These are phyloP conservation scores for Ballota nigra DNA, from an alignment of 257 asterid genomes.

Conservation along the genomic window DNA sequence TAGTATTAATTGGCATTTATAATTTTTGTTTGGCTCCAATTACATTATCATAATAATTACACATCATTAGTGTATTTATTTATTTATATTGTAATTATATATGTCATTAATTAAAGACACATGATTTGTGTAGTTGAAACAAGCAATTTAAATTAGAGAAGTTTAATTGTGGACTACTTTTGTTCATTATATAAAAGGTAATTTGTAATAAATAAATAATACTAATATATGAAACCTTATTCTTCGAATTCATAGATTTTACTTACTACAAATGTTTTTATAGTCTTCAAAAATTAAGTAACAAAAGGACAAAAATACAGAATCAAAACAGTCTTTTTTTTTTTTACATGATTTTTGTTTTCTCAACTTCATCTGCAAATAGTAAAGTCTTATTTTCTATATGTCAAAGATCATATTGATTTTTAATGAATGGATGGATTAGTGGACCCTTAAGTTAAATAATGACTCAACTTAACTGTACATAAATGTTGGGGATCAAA, in stretches of 20 bases:
- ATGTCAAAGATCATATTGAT: neutral
- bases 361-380: neutral
- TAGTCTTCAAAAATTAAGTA: neutral
- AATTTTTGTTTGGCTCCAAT: neutral
- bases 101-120: too few relatives aligned
- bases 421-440: slow-evolving; percentile 2
- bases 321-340: neutral
- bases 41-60: too few relatives aligned
- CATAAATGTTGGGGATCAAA: slow-evolving; percentile 4
- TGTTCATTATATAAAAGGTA: neutral
- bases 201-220: too few relatives aligned
- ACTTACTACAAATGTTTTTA: neutral
- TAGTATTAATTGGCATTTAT: too few relatives aligned
- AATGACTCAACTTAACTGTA: neutral
- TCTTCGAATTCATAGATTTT: neutral
- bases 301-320: neutral
- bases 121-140: neutral
- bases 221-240: too few relatives aligned
- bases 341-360: neutral
- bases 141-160: neutral
- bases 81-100: too few relatives aligned
- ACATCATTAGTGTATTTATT: neutral
- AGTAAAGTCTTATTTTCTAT: neutral
- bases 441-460: slow-evolving; percentile 19
- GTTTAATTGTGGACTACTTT: neutral